phyloP scores from a whole-genome alignment of 495 filamentous ascomycete species.

The Aspergillus bridgeri region DNA sequence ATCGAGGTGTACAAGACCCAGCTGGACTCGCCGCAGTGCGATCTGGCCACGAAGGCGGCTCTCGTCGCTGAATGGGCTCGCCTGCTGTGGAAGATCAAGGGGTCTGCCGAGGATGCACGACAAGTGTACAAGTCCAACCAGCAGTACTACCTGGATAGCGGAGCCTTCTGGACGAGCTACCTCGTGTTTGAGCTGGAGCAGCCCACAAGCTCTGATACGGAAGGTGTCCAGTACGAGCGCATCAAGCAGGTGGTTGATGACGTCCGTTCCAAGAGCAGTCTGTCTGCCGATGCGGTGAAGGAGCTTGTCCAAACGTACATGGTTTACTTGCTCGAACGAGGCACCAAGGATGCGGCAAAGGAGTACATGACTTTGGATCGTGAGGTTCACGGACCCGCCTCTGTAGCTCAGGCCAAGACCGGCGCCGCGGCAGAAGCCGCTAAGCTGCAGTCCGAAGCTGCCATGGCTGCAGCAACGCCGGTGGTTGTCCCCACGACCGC shows the following conservation, averaged over 20 bases:
- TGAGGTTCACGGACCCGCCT: conserved; percentile 70
- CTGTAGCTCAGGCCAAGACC: conserved; percentile 35
- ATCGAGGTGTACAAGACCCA: conserved; percentile 81
- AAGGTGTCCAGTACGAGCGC: conserved; percentile 62
- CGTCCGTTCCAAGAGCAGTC: conserved; percentile 68
- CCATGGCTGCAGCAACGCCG: conserved; percentile 1
- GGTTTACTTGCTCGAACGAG: conserved; percentile 78
- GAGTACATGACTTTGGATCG: conserved; percentile 81
- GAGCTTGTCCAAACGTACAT: conserved; percentile 80
- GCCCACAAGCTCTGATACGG: conserved; percentile 64
- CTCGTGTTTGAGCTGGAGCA: conserved; percentile 88
- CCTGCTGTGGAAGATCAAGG: conserved; percentile 88
- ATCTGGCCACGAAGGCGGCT: conserved; percentile 79
- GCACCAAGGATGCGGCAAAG: conserved; percentile 78
- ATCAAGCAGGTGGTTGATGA: conserved; percentile 81
- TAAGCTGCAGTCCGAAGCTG: conserved; percentile 14
- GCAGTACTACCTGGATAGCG: conserved; percentile 80
- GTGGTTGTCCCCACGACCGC: neutral
- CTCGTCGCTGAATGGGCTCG: conserved; percentile 88
- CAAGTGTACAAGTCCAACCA: conserved; percentile 79
- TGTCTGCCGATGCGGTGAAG: conserved; percentile 64
- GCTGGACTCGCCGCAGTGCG: conserved; percentile 65
- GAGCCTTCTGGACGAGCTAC: conserved; percentile 90
- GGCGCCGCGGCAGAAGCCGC: conserved; percentile 23
- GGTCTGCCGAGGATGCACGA: conserved; percentile 78